A percentile compares a stretch with the other conserved stretches of the same genome.
Evolutionary conservation across 306 rosid genomes (phyloP).

Genomic region (Malus orientalis): DNA sequence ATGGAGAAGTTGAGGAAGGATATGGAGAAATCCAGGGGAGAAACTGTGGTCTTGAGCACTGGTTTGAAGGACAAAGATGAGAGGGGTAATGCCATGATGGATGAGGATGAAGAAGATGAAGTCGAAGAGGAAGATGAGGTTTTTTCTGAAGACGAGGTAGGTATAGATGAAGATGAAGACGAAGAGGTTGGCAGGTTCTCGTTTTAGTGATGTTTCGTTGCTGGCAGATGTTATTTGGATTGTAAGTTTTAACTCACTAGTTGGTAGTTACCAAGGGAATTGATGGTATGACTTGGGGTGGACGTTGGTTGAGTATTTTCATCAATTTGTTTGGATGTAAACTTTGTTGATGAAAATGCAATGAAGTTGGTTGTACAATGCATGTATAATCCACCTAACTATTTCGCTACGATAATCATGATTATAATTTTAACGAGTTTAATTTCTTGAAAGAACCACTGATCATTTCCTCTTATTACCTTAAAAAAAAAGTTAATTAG

Average conservation of each 20-base stretch:
- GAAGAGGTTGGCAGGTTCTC: conserved; percentile 47
- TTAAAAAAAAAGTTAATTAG: too few species aligned
- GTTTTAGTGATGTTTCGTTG: conserved; percentile 16
- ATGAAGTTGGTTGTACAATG: too few species aligned
- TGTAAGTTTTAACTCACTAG: conserved; percentile 19
- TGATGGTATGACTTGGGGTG: background rate
- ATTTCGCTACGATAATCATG: background rate
- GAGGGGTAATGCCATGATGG: conserved; percentile 32
- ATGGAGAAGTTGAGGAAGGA: conserved; percentile 68
- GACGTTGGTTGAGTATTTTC: background rate
- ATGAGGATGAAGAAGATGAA: conserved; percentile 29
- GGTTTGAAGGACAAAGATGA: conserved; percentile 53
- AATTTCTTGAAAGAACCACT: too few species aligned
- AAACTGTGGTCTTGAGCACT: conserved; percentile 68
- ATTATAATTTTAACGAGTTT: too few species aligned
- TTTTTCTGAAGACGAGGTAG: conserved; percentile 46
- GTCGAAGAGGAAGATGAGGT: conserved; percentile 27
- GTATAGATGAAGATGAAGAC: conserved; percentile 23
- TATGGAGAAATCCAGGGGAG: conserved; percentile 58
- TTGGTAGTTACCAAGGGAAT: background rate
- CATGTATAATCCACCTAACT: background rate
- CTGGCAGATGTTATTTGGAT: background rate
- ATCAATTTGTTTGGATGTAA: background rate
- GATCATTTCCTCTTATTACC: too few species aligned
- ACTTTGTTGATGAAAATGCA: background rate